Evolutionary conservation across 768 basidiomycete genomes (phyloP), one percentile per base, ranked within the genome.

Genomic region (Lactarius vividus): DNA sequence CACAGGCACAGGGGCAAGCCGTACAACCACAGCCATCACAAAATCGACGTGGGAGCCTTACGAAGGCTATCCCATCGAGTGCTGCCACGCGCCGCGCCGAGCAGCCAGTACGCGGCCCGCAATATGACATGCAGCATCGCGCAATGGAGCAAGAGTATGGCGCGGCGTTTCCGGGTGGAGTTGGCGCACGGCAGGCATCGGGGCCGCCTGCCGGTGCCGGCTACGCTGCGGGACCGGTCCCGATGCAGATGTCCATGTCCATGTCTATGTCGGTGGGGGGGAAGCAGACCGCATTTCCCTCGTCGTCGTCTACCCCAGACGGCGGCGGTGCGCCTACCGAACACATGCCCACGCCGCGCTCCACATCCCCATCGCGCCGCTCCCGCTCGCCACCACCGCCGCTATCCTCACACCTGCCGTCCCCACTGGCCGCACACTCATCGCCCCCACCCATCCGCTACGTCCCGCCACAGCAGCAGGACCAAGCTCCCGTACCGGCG

Each of bases 61-160:
- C 89, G 49, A 94, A 92, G 75, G 74, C 81, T 9, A 74, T 82
- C 13, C 77, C 82, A 40, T 78, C 82, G 20, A 80, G 82, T 23
- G 76, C 79, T 10, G 79, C 77, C 20, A 31, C 71, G 1, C 84
- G 94, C 37, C 81, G 86, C 54, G 92, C 91, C 9, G 96, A 97
- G 77, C 93, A 86, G 79, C 88, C 94, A 9, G 84, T 98, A 61
- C 87, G 88, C 68, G 87, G 91, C 5, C 93, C 96, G 44, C 91
- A 93, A 72, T 98, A 96, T 74, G 96, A 96, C 72, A 88, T 92
- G 85, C 96, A 98, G 74, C 91, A 94, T 75, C 87, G 90, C 28
- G 91, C 88, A 58, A 94, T 98, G 84, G 92, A 95, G 75, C 89
- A 95, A 71, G 93, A 96, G 74, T 91, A 92, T 69, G 81, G 81